Conservation (phyloP, 1,284 basidiomycete species). For the Fomitopsis pinicola region DNA sequence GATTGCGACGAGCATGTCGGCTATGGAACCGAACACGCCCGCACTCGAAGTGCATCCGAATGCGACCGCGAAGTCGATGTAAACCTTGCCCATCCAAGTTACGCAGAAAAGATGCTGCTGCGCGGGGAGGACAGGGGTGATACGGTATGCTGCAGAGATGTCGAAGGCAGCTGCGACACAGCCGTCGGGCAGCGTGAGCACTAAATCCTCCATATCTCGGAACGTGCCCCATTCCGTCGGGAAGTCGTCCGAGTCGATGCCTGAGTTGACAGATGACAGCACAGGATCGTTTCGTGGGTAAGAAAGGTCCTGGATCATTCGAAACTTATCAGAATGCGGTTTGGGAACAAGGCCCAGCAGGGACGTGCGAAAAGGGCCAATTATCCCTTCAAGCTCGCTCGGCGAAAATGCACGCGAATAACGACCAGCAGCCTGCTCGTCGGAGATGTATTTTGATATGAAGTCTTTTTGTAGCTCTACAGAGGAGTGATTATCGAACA, state of each 20-base stretch:
- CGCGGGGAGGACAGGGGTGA: conserved; percentile 28
- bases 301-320: conserved; percentile 34
- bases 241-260: conserved; percentile 28
- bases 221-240: conserved; percentile 34
- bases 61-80: conserved; percentile 27
- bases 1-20: conserved; percentile 33
- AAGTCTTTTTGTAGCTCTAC: conserved; percentile 1
- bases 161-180: conserved; percentile 32
- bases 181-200: conserved; percentile 25
- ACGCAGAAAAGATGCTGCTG: conserved; percentile 30
- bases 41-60: conserved; percentile 34
- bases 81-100: conserved; percentile 25
- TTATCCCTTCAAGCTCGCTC: conserved; percentile 25
- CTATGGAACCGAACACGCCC: conserved; percentile 33
- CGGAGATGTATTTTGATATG: conserved; percentile 23
- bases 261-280: conserved; percentile 24
- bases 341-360: conserved; percentile 35
- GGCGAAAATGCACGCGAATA: conserved; percentile 27
- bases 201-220: conserved; percentile 10
- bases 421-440: conserved; percentile 29
- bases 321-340: conserved; percentile 20
- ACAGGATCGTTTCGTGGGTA: conserved; percentile 25
- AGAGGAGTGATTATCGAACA: not conserved
- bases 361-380: conserved; percentile 34
- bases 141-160: conserved; percentile 32